phyloP scores from a whole-genome alignment of 441 rosid species.

The Populus hybrid region DNA sequence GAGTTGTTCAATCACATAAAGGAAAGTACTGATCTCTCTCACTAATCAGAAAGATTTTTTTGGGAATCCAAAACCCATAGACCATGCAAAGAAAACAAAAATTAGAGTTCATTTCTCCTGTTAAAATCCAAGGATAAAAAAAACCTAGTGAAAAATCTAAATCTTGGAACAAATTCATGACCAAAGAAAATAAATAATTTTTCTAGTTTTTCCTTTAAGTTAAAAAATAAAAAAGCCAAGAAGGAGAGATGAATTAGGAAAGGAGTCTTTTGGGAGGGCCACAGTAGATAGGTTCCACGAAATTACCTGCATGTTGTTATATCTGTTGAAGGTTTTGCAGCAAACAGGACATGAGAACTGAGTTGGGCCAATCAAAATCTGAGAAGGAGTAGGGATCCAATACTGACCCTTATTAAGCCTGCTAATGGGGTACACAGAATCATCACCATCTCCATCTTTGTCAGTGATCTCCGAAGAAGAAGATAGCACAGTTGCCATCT shows the following conservation, averaged over 20 bases:
- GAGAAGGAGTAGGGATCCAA: slow-evolving; percentile 98
- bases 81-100: slow-evolving; percentile 26
- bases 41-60: slow-evolving; percentile 40
- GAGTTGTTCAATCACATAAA: slow-evolving; percentile 67
- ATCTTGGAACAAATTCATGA: slow-evolving; percentile 14
- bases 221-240: neutral
- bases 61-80: slow-evolving; percentile 22
- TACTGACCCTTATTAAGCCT: slow-evolving; percentile 92
- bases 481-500: slow-evolving; percentile 60
- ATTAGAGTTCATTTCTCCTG: neutral
- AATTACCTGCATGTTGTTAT: slow-evolving; percentile 96
- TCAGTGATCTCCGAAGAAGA: slow-evolving; percentile 53
- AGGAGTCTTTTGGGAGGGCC: neutral
- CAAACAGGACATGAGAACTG: slow-evolving; percentile 99
- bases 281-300: neutral
- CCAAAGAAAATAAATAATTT: neutral
- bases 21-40: slow-evolving; percentile 48
- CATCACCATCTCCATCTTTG: slow-evolving; percentile 41
- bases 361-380: slow-evolving; percentile 95
- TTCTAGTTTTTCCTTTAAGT: neutral
- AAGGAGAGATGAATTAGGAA: neutral
- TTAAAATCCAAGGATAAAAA: neutral
- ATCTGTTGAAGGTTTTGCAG: slow-evolving; percentile 93
- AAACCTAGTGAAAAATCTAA: slow-evolving; percentile 8
- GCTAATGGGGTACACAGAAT: slow-evolving; percentile 38